Evolutionary conservation across 495 filamentous ascomycete species (phyloP), one percentile per base, ranked within the genome.

Genomic region (Hypoxylon cercidicola): DNA sequence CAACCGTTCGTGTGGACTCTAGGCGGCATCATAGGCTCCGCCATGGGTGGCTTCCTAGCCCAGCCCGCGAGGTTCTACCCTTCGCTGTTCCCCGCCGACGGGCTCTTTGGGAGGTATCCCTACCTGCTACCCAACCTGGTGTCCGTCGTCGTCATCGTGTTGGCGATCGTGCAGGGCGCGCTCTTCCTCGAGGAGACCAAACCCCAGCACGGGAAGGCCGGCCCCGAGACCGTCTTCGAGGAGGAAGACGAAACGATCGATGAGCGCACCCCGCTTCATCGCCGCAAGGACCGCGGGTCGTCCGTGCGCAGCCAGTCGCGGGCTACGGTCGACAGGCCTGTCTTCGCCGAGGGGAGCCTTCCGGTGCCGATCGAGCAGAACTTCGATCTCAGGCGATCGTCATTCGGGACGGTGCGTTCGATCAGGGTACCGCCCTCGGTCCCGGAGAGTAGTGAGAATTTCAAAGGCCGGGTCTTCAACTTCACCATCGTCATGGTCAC

Each of bases 1-100:
- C 95, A 96, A 88, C 92, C 92, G 5, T 93, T 93, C 70, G 87
- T 96, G 30, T 97, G 93, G 93, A 95, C 90, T 65, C 78, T 97
- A 59, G 92, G 92, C 79, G 87, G 74, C 40, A 93, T 96, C 62
- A 79, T 96, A 60, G 92, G 93, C 10, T 90, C 91, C 49, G 84
- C 87, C 43, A 85, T 96, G 72, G 92, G 92, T 55, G 92, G 92
- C 55, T 87, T 89, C 62, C 80, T 96, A 56, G 91, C 92, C 39
- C 84, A 93, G 60, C 92, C 92, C 30, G 90, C 89, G 63, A 78
- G 75, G 46, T 91, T 84, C 64, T 95, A 92, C 73, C 92, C 93
- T 21, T 78, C 69, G 18, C 35, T 89, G 19, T 97, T 96, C 70
- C 71, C 80, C 35, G 81, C 82, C 56, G 88, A 87, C 52, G 87